These are phyloP conservation scores for Xylariaceae sp. DNA, from an alignment of 2,329 filamentous ascomycete species.

Conservation along the genomic window DNA sequence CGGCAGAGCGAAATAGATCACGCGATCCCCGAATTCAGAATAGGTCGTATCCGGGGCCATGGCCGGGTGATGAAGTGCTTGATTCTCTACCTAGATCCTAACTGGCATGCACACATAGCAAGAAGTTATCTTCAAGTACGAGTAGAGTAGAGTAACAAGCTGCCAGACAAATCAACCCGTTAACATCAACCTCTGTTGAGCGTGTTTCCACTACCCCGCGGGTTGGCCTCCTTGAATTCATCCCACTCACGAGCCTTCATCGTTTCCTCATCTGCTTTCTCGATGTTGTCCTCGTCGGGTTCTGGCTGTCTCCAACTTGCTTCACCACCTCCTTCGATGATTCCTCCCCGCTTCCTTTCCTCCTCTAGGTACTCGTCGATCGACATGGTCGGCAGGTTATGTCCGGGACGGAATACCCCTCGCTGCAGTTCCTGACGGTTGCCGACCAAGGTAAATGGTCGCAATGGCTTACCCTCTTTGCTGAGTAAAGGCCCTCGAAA, in stretches of 20 bases:
- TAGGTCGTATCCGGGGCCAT: background rate
- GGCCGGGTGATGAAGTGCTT: background rate
- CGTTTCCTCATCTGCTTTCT: conserved; percentile 83
- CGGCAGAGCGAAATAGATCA: too few species aligned
- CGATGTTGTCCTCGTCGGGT: conserved; percentile 83
- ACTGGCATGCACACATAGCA: background rate
- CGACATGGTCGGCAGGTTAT: conserved; percentile 93
- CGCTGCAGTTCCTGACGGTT: conserved; percentile 68
- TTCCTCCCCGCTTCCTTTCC: conserved; percentile 75
- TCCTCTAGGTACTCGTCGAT: conserved; percentile 98
- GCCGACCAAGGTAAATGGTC: conserved; percentile 83
- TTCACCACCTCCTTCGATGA: conserved; percentile 86
- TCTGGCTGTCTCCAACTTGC: conserved; percentile 62
- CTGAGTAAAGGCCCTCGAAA: conserved; percentile 69
- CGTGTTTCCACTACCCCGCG: conserved; percentile 76
- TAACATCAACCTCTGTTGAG: conserved; percentile 60
- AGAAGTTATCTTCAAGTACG: background rate
- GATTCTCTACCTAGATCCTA: background rate
- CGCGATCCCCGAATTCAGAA: background rate
- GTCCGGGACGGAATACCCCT: conserved; percentile 83
- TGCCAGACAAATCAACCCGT: background rate
- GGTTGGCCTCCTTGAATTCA: conserved; percentile 86
- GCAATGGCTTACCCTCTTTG: conserved; percentile 73
- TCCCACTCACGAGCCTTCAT: conserved; percentile 95
- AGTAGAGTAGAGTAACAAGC: background rate